Evolutionary conservation across 176 grass and related monocot genomes (phyloP).

Genomic region (Phyllostachys edulis): DNA sequence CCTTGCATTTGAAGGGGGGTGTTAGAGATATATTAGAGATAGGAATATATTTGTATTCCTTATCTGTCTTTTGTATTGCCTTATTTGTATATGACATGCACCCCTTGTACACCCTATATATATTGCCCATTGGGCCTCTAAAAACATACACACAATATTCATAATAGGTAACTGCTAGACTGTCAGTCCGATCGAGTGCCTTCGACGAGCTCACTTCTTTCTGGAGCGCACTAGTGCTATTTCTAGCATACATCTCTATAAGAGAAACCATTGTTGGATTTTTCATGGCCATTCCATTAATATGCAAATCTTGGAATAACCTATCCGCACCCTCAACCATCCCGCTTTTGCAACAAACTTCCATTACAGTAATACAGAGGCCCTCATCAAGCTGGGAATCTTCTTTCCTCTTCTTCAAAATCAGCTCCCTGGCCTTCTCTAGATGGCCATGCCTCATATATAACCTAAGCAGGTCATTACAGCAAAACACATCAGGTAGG

Average conservation of each 20-base stretch:
- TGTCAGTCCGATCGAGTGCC: conserved; percentile 27
- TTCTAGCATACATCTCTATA: conserved; percentile 64
- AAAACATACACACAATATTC: too few relatives aligned
- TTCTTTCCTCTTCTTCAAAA: conserved; percentile 52
- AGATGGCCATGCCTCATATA: conserved; percentile 67
- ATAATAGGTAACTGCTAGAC: conserved; percentile 30
- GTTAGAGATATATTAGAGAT: too few relatives aligned
- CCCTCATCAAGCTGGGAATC: conserved; percentile 51
- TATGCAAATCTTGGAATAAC: conserved; percentile 59
- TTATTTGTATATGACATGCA: too few relatives aligned
- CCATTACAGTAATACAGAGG: conserved; percentile 69
- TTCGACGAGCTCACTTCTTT: conserved; percentile 48
- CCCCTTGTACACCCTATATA: too few relatives aligned
- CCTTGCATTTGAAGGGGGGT: too few relatives aligned
- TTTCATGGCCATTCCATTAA: conserved; percentile 33
- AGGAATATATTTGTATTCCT: too few relatives aligned
- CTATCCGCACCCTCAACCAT: conserved; percentile 53
- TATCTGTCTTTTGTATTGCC: too few relatives aligned
- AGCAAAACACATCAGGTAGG: conserved; percentile 58
- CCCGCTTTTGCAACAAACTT: conserved; percentile 70
- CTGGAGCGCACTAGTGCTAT: conserved; percentile 40
- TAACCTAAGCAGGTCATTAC: conserved; percentile 64
- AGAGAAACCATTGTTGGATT: conserved; percentile 45
- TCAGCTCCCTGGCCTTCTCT: conserved; percentile 65
- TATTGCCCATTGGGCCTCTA: too few relatives aligned